Percentiles rank a stretch among this genome's conserved stretches.
These are phyloP conservation scores for Vinca minor DNA, from an alignment of 257 asterid genomes.

Conservation along the genomic window DNA sequence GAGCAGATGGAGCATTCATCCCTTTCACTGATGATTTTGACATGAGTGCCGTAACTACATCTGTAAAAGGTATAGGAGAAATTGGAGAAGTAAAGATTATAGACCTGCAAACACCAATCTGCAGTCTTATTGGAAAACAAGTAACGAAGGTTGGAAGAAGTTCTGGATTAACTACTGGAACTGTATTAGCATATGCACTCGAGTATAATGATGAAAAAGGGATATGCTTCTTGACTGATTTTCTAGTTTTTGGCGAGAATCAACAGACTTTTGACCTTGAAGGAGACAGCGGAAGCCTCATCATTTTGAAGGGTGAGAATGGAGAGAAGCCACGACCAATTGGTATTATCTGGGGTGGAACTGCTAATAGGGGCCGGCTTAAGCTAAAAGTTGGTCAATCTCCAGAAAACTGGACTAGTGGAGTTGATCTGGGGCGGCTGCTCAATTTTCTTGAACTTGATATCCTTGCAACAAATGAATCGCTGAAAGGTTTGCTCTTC, in stretches of 20 bases:
- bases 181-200: slow-evolving; percentile 78
- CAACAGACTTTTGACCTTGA: slow-evolving; percentile 90
- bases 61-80: slow-evolving; percentile 76
- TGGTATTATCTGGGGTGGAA: slow-evolving; percentile 94
- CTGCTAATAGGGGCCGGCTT: slow-evolving; percentile 84
- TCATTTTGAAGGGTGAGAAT: slow-evolving; percentile 50
- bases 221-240: slow-evolving; percentile 82
- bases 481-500: slow-evolving; percentile 50
- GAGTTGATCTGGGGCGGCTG: slow-evolving; percentile 85
- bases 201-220: slow-evolving; percentile 94
- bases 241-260: slow-evolving; percentile 83
- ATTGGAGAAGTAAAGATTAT: slow-evolving; percentile 67
- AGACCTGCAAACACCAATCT: slow-evolving; percentile 69
- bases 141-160: slow-evolving; percentile 90
- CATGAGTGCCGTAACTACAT: slow-evolving; percentile 77
- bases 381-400: slow-evolving; percentile 80
- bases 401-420: slow-evolving; percentile 92
- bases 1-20: slow-evolving; percentile 95
- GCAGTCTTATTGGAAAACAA: slow-evolving; percentile 71
- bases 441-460: slow-evolving; percentile 89
- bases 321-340: slow-evolving; percentile 69
- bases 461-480: slow-evolving; percentile 57
- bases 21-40: slow-evolving; percentile 84
- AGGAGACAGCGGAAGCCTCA: slow-evolving; percentile 92
- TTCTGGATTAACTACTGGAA: slow-evolving; percentile 87